phyloP scores from a whole-genome alignment of 345 rosid species.

The Murraya koenigii region DNA sequence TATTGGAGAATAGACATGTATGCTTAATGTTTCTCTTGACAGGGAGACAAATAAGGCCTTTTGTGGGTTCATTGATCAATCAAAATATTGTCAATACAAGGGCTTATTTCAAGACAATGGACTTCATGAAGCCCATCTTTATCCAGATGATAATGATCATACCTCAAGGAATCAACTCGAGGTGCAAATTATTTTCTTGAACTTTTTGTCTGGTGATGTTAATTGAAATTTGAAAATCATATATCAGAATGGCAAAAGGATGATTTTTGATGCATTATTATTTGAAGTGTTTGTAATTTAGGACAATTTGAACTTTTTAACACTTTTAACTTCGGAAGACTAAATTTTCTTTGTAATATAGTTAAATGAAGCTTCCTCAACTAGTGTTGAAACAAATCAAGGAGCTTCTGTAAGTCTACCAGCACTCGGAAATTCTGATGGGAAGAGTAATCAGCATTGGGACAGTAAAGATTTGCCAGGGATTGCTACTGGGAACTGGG shows the following conservation, averaged over 20 bases:
- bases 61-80: conserved; percentile 72
- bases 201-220: not conserved
- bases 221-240: not conserved
- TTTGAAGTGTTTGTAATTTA: not conserved
- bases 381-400: conserved; percentile 28
- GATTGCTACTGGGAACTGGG: conserved; percentile 94
- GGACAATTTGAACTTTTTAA: not conserved
- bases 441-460: conserved; percentile 21
- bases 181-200: conserved; percentile 19
- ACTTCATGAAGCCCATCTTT: conserved; percentile 25
- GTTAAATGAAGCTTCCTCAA: conserved; percentile 39
- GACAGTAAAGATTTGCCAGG: conserved; percentile 47
- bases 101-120: conserved; percentile 29
- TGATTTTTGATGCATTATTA: not conserved
- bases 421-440: conserved; percentile 19
- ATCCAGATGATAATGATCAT: conserved; percentile 21
- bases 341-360: conserved; percentile 23
- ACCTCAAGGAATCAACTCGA: conserved; percentile 18
- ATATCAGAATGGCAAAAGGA: not conserved
- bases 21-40: conserved; percentile 21
- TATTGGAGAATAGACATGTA: not conserved
- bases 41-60: conserved; percentile 92
- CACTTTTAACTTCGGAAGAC: too few species aligned
- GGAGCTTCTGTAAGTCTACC: conserved; percentile 19
- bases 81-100: conserved; percentile 37